Evolutionary conservation across 768 basidiomycete species (phyloP).

Genomic region (Tulasnella sp.): DNA sequence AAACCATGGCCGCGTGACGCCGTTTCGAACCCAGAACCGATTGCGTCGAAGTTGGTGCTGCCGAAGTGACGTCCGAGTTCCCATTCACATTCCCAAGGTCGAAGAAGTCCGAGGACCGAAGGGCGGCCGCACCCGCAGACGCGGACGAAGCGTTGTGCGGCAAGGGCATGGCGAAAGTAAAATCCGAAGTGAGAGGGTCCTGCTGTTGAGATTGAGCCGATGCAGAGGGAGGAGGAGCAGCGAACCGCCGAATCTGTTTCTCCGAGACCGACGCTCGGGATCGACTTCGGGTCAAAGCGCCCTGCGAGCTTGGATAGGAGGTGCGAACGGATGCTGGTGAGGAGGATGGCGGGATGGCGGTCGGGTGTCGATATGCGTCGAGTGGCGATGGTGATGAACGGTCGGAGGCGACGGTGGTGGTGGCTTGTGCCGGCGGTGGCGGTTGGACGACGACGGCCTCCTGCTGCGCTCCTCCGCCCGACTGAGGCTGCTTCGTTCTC

Average conservation of each 20-base stretch:
- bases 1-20: constrained; percentile 72
- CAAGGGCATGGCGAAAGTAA: not conserved
- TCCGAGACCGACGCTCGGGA: not conserved
- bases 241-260: not conserved
- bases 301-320: not conserved
- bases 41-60: constrained; percentile 40
- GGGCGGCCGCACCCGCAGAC: not conserved
- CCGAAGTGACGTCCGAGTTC: constrained; percentile 25
- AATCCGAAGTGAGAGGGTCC: not conserved
- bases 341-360: constrained; percentile 2
- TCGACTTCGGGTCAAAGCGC: not conserved
- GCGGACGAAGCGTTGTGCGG: not conserved
- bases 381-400: not conserved
- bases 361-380: constrained; percentile 11
- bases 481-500: not conserved
- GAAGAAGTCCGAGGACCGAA: not conserved
- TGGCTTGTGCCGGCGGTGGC: not conserved
- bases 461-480: not conserved
- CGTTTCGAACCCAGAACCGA: constrained; percentile 55
- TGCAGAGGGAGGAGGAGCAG: not conserved
- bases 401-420: not conserved
- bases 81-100: constrained; percentile 12
- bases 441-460: not conserved
- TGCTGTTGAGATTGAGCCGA: not conserved
- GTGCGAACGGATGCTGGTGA: constrained; percentile 1